These are phyloP conservation scores for Phytophthora fragariaefolia DNA, from an alignment of 352 stramenopile species.

Conservation along the genomic window DNA sequence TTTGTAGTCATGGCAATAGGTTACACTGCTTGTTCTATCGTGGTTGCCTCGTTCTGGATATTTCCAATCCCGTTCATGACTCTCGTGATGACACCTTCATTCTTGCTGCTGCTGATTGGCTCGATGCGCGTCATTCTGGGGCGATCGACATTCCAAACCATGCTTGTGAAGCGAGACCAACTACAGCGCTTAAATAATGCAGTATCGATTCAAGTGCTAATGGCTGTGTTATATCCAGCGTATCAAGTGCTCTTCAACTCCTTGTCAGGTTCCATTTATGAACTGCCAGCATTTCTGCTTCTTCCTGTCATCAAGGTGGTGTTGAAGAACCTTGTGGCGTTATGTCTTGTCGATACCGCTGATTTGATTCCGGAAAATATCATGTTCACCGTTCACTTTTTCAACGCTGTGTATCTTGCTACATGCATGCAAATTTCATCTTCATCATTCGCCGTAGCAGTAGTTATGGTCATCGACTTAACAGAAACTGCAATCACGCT, in stretches of 20 bases:
- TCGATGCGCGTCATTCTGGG: slow-evolving; percentile 11
- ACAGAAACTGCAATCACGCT: slow-evolving; percentile 4
- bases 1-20: slow-evolving; percentile 1
- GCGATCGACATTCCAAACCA: neutral
- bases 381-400: slow-evolving; percentile 39
- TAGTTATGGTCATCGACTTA: slow-evolving; percentile 20
- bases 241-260: slow-evolving; percentile 32
- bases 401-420: slow-evolving; percentile 39
- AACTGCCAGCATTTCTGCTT: slow-evolving; percentile 29
- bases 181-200: slow-evolving; percentile 8
- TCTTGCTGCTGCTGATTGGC: slow-evolving; percentile 8
- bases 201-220: slow-evolving; percentile 11
- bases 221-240: slow-evolving; percentile 32
- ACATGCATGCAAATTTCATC: slow-evolving; percentile 31
- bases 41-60: slow-evolving; percentile 6
- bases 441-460: slow-evolving; percentile 3
- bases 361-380: slow-evolving; percentile 34
- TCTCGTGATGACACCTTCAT: slow-evolving; percentile 8
- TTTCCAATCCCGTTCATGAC: slow-evolving; percentile 40
- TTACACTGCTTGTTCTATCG: slow-evolving; percentile 6
- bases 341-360: slow-evolving; percentile 12
- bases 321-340: slow-evolving; percentile 31
- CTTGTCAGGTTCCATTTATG: slow-evolving; percentile 15
- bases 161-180: slow-evolving; percentile 13
- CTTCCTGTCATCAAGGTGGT: slow-evolving; percentile 33